Conservation (phyloP, 1,284 basidiomycete species). For the Sutorius eximius region DNA sequence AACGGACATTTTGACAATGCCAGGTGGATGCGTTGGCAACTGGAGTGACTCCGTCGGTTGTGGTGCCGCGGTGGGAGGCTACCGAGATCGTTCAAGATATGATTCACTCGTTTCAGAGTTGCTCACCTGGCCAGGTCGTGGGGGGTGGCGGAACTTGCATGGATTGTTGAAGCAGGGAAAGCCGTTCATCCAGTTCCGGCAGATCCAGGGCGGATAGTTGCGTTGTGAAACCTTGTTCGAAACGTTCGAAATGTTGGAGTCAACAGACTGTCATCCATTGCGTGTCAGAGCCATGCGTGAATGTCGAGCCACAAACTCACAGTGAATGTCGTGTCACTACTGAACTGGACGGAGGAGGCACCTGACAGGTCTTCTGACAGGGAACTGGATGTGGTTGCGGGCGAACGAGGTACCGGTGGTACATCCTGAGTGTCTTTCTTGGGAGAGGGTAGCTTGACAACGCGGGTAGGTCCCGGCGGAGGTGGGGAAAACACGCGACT, state of each 20-base stretch:
- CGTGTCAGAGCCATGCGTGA: neutral
- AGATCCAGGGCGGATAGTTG: neutral
- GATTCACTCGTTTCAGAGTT: neutral
- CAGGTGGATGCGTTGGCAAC: neutral
- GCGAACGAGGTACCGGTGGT: conserved; percentile 13
- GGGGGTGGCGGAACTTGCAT: conserved; percentile 16
- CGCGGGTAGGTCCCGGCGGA: neutral
- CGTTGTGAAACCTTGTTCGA: conserved; percentile 3
- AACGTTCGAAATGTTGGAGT: conserved; percentile 10
- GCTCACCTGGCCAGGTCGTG: conserved; percentile 10
- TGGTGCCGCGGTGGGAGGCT: neutral
- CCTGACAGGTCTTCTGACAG: conserved; percentile 23
- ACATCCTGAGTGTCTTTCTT: neutral
- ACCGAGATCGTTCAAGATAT: neutral
- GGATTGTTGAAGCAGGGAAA: neutral
- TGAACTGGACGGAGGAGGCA: conserved; percentile 5
- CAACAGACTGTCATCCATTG: conserved; percentile 16
- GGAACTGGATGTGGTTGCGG: conserved; percentile 10
- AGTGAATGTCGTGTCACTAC: conserved; percentile 24
- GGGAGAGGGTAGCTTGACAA: conserved; percentile 15
- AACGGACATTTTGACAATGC: neutral
- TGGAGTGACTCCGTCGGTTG: neutral
- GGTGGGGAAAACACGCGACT: conserved; percentile 12
- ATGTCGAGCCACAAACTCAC: conserved; percentile 6
- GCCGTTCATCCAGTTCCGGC: conserved; percentile 4